Conservation (phyloP, 2,329 filamentous ascomycete species). For the Graphilbum sp. region DNA sequence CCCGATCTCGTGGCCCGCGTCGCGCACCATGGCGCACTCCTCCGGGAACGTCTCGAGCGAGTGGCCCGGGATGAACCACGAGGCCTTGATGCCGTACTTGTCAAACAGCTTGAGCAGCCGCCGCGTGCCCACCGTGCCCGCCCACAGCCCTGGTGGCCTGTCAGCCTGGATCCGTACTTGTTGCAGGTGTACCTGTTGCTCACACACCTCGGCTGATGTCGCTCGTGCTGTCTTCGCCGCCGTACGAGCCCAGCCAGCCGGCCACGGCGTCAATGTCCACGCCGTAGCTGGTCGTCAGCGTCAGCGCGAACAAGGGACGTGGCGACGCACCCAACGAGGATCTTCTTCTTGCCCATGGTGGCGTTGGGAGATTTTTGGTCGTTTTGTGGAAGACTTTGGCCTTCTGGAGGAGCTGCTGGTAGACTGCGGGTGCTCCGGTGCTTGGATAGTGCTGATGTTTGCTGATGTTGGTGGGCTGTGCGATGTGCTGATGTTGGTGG, state of each 20-base stretch:
- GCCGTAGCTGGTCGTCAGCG: slow-evolving; percentile 33
- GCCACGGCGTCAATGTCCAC: slow-evolving; percentile 65
- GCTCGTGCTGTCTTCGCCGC: slow-evolving; percentile 53
- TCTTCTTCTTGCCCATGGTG: slow-evolving; percentile 5
- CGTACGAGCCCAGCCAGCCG: slow-evolving; percentile 61
- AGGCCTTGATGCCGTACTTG: slow-evolving; percentile 55
- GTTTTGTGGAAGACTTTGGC: too few relatives aligned
- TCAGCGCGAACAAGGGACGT: too few relatives aligned
- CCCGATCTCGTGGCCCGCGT: slow-evolving; percentile 31
- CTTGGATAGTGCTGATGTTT: too few relatives aligned
- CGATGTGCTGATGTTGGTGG: too few relatives aligned
- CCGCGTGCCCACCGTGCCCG: slow-evolving; percentile 48
- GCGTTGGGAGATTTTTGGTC: not conserved
- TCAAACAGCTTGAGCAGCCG: slow-evolving; percentile 55
- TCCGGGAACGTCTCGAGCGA: slow-evolving; percentile 32
- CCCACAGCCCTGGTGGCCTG: slow-evolving; percentile 34
- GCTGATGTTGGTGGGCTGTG: too few relatives aligned
- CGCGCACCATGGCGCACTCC: slow-evolving; percentile 25
- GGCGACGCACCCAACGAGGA: slow-evolving; percentile 5
- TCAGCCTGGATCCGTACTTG: too few relatives aligned
- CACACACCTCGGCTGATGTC: slow-evolving; percentile 51
- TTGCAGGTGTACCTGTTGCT: too few relatives aligned
- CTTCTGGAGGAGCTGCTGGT: too few relatives aligned
- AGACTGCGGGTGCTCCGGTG: too few relatives aligned
- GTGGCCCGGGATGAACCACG: slow-evolving; percentile 34